Base-by-base conservation (phyloP, 2,329 filamentous ascomycete species). In the Berkeleyomyces basicola region DNA sequence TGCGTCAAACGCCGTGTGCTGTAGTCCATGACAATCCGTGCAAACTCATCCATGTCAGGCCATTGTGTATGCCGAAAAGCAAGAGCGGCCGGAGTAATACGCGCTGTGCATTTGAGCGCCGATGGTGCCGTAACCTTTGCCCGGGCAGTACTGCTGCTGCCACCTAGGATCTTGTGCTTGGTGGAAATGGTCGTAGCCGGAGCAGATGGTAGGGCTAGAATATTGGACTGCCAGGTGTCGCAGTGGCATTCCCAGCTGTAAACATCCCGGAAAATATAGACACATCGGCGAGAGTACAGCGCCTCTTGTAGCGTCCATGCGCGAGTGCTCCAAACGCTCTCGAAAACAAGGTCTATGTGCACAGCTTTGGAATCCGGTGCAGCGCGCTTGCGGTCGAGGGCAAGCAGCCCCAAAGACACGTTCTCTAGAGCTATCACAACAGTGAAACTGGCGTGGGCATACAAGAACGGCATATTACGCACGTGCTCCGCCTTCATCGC, bases 231-330 rank as follows among this genome's bases (percentile, higher is more conserved):
- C 73, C 75, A 77, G 3, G 72, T 67, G 42, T 76, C 72, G 68
- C 75, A 77, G 66, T 77, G 75, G 59, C 75, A 77, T 64, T 77
- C 73, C 75, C 75, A 77, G 1, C 74, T 75, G 10, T 76, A 70
- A 7, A 70, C 64, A 31, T 77, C 73, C 39, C 75, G 72, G 60
- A 77, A 77, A 66, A 77, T 72, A 67, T 74, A 77, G 60, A 77
- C 70, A 9, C 71, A 70, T 7, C 75, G 73, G 37, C 75, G 70
- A 33, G 75, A 73, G 66, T 77, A 77, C 11, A 76, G 67, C 2
- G 70, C 69, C 64, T 77, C 75, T 64, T 77, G 74, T 16, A 77
- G 67, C 4, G 75, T 77, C 75, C 75, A 77, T 40, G 71, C 74
- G 40, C 75, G 70, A 0, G 68, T 70, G 62, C 71, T 73, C 75